Conservation (phyloP, 1,284 basidiomycete species). For the Ceratobasidium sp. region DNA sequence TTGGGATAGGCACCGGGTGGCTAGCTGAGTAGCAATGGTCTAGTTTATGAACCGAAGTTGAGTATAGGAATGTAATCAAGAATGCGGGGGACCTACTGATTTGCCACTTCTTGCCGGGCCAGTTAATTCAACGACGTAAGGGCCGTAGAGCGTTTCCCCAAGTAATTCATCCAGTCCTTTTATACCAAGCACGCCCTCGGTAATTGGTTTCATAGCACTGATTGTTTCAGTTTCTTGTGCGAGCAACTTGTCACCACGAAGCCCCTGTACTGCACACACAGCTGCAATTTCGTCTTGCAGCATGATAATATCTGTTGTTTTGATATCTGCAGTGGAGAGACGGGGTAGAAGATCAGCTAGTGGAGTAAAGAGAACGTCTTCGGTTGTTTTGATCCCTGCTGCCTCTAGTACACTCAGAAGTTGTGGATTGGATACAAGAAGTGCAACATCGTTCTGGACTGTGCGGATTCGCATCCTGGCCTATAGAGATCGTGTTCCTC, state of each 20-base stretch:
- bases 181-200: conserved; percentile 56
- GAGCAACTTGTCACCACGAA: conserved; percentile 58
- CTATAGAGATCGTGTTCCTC: not conserved
- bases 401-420: conserved; percentile 55
- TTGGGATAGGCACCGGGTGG: conserved; percentile 62
- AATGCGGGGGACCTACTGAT: conserved; percentile 61
- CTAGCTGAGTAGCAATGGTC: conserved; percentile 68
- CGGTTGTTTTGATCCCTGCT: conserved; percentile 65
- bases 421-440: not conserved
- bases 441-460: conserved; percentile 1
- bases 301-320: conserved; percentile 59
- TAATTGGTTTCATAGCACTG: conserved; percentile 39
- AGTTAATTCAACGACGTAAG: conserved; percentile 69
- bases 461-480: conserved; percentile 32
- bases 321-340: conserved; percentile 50
- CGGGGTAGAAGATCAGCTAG: conserved; percentile 61
- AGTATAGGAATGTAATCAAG: not conserved
- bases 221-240: conserved; percentile 50
- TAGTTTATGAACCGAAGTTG: conserved; percentile 52
- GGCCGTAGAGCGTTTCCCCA: conserved; percentile 56
- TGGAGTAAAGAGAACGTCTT: conserved; percentile 66
- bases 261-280: conserved; percentile 58
- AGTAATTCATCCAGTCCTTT: conserved; percentile 63
- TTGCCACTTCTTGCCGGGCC: conserved; percentile 71
- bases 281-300: conserved; percentile 62